Evolutionary conservation across 305 asterid genomes (phyloP).

Genomic region (Fraxinus xanthoxyloides): DNA sequence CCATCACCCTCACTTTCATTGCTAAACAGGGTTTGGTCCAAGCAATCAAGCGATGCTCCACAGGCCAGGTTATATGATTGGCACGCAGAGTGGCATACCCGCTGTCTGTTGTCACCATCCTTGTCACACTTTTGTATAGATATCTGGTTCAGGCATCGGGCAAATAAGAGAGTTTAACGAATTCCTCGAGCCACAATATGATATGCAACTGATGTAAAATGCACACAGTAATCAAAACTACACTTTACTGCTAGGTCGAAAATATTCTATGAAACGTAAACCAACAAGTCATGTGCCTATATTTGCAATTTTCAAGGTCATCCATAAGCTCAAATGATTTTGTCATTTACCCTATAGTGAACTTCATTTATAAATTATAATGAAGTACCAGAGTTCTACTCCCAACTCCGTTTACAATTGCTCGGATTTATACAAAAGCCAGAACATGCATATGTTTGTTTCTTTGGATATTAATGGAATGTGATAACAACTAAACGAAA

Average conservation of each 20-base stretch:
- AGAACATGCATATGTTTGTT: background rate
- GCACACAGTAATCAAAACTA: background rate
- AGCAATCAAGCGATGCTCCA: constrained; percentile 92
- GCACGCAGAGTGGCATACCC: constrained; percentile 95
- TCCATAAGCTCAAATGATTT: background rate
- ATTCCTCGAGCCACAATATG: background rate
- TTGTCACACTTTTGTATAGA: constrained; percentile 85
- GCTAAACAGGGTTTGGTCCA: constrained; percentile 88
- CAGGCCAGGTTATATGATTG: constrained; percentile 83
- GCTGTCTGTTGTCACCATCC: constrained; percentile 79
- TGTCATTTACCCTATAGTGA: background rate
- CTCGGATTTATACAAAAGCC: background rate
- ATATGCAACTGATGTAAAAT: background rate
- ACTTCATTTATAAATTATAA: background rate
- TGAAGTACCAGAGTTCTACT: background rate
- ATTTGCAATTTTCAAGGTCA: background rate
- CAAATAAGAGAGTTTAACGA: background rate
- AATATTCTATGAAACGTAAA: background rate
- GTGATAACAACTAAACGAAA: background rate
- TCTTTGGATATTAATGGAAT: background rate
- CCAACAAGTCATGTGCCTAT: background rate
- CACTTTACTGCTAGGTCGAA: background rate
- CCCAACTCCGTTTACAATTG: background rate
- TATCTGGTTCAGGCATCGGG: constrained; percentile 46
- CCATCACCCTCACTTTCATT: constrained; percentile 78